Base-by-base conservation (phyloP, 352 stramenopile species). In the Globisporangium iwayamae region DNA sequence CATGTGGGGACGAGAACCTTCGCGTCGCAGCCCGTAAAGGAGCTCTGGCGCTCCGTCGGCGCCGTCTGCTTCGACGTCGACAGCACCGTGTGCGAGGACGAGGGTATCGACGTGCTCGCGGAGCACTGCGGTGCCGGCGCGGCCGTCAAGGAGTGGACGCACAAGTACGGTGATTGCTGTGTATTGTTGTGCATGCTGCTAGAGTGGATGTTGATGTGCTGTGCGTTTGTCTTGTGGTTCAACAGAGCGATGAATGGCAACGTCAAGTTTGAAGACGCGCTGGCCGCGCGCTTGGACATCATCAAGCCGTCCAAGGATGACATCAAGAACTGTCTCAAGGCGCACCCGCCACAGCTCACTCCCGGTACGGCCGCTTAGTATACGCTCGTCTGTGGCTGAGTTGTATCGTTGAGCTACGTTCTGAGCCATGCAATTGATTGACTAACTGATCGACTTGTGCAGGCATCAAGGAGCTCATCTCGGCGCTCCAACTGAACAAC, bases 91-190 rank as follows among this genome's bases (percentile, higher is more conserved):
- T 98, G 98, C 67, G 74, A 76, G 25, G 96, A 99, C 48, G 97
- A 99, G 75, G 98, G 98, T 22, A 99, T 99, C 71, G 97, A 99
- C 71, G 96, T 99, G 41, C 81, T 99, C 4, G 98, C 98, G n/a
- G 96, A 90, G 48, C 92, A 97, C 67, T 96, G 97, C 41, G 97
- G 97, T 18, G 94, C 91, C 20, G 97, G 96, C 45, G 82, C 96
- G 18, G 94, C 89, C 41, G 98, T 99, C 22, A 90, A 96, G 50
- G 96, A 87, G 11, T 97, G 96, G 82, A 99, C 97, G 6, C 86
- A 76, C 55, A 96, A 92, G 87, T 96, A 66, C 63, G 82, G 14
- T 13, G 32, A 25, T 25, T 25, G 22, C 22, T 25, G 22, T 25
- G 22, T 25, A 25, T 25, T 25, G 22, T 25, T 25, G 22, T 25